These are phyloP conservation scores for Chrysosphaeria jannelii DNA, from an alignment of 2,329 filamentous ascomycete genomes.

Conservation along the genomic window DNA sequence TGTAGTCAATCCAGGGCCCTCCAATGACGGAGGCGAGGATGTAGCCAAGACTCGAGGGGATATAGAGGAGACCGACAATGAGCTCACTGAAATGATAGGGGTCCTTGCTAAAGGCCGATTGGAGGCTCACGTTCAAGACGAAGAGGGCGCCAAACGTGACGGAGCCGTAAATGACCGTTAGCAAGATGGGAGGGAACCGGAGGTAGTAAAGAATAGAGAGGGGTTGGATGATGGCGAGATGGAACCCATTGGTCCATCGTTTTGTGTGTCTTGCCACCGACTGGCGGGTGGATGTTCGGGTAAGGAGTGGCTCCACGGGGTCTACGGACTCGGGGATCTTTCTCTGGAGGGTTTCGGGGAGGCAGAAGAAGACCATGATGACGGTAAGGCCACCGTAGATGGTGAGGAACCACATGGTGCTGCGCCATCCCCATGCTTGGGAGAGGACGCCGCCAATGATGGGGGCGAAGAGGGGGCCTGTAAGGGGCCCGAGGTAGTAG, in stretches of 20 bases:
- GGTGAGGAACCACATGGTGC: slow-evolving; percentile 48
- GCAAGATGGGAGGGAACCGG: slow-evolving; percentile 39
- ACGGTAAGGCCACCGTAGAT: slow-evolving; percentile 33
- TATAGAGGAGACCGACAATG: slow-evolving; percentile 44
- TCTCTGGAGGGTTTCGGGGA: slow-evolving; percentile 31
- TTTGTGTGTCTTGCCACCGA: slow-evolving; percentile 27
- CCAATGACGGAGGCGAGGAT: slow-evolving; percentile 35
- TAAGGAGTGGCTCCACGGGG: slow-evolving; percentile 7
- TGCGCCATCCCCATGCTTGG: slow-evolving; percentile 39
- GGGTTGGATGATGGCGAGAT: slow-evolving; percentile 39
- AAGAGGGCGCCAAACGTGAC: slow-evolving; percentile 51
- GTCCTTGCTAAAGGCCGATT: slow-evolving; percentile 30
- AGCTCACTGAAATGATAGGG: slow-evolving; percentile 42
- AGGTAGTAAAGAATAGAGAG: slow-evolving; percentile 40
- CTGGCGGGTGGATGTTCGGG: slow-evolving; percentile 23
- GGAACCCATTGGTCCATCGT: slow-evolving; percentile 19
- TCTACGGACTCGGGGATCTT: not conserved
- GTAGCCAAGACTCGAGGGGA: slow-evolving; percentile 49
- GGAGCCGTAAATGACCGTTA: slow-evolving; percentile 44
- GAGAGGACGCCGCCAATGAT: slow-evolving; percentile 49
- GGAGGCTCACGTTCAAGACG: slow-evolving; percentile 47
- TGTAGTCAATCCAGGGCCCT: slow-evolving; percentile 48
- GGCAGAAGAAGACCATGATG: slow-evolving; percentile 23
- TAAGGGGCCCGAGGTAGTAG: slow-evolving; percentile 53
- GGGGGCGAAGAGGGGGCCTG: slow-evolving; percentile 44